These are phyloP conservation scores for Glaciozyma antarctica DNA, from an alignment of 768 basidiomycete species.

Conservation along the genomic window DNA sequence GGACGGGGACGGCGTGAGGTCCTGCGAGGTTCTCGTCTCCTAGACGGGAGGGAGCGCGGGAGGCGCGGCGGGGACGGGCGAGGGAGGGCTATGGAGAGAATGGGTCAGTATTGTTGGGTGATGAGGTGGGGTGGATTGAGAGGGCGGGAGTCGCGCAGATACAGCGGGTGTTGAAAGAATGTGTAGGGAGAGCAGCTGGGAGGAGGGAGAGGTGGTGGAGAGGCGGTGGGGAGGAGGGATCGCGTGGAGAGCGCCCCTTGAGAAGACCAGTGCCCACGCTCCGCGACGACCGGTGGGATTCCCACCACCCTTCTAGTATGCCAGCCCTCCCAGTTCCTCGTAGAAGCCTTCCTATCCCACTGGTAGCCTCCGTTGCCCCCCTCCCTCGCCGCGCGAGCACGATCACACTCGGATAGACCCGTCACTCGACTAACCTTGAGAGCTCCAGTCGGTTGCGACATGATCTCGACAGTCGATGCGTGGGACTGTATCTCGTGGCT, in stretches of 20 bases:
- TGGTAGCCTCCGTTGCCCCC: background rate
- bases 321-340: background rate
- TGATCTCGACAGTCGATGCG: background rate
- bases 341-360: background rate
- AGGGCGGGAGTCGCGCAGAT: too few species aligned
- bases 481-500: too few species aligned
- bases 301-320: too few species aligned
- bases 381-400: background rate
- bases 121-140: too few species aligned
- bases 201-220: background rate
- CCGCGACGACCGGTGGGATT: too few species aligned
- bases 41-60: conserved; percentile 18
- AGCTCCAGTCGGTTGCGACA: background rate
- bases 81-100: background rate
- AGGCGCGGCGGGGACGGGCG: conserved; percentile 19
- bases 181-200: background rate
- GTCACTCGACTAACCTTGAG: background rate
- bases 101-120: too few species aligned
- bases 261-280: too few species aligned
- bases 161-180: background rate
- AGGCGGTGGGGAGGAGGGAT: background rate
- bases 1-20: background rate
- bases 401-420: background rate
- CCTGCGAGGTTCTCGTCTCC: conserved; percentile 17
- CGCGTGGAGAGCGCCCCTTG: too few species aligned